These are phyloP conservation scores for Monosporascus ibericus DNA, from an alignment of 2,329 filamentous ascomycete species.

Conservation along the genomic window DNA sequence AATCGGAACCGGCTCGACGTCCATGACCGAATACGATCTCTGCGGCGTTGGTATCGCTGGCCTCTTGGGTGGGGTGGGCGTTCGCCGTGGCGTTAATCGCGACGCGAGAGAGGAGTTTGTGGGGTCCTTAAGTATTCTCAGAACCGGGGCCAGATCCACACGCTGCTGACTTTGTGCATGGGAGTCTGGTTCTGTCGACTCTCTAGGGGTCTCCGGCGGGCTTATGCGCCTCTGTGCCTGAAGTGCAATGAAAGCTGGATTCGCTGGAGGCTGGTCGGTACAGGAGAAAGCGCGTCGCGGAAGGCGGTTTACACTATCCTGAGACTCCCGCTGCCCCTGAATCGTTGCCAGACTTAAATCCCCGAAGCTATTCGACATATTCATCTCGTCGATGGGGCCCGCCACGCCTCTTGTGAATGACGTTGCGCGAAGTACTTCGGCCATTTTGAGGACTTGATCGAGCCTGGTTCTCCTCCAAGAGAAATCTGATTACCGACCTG, in stretches of 20 bases:
- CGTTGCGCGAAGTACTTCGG: slow-evolving; percentile 22
- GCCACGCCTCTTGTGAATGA: slow-evolving; percentile 15
- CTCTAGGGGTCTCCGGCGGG: slow-evolving; percentile 14
- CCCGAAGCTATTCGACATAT: slow-evolving; percentile 20
- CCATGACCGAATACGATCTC: slow-evolving; percentile 55
- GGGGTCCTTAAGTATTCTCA: no score
- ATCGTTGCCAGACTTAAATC: slow-evolving; percentile 18
- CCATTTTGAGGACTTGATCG: slow-evolving; percentile 16
- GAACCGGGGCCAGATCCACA: no score
- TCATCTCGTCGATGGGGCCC: slow-evolving; percentile 18
- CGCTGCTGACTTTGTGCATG: not conserved
- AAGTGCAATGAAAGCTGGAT: slow-evolving; percentile 10
- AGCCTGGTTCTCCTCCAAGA: not conserved
- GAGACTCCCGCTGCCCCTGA: slow-evolving; percentile 11
- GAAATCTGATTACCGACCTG: not conserved
- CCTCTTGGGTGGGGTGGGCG: slow-evolving; percentile 10
- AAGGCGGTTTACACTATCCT: slow-evolving; percentile 9
- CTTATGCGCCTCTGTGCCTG: slow-evolving; percentile 13
- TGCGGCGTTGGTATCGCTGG: slow-evolving; percentile 40
- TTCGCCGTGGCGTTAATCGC: no score
- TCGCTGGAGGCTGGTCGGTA: slow-evolving; percentile 17
- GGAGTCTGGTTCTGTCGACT: slow-evolving; percentile 13
- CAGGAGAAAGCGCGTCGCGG: slow-evolving; percentile 26
- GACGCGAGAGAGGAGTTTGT: no score
- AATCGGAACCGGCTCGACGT: slow-evolving; percentile 49